These are phyloP conservation scores for Irpex sp. DNA, from an alignment of 1,284 basidiomycete species.

Conservation along the genomic window DNA sequence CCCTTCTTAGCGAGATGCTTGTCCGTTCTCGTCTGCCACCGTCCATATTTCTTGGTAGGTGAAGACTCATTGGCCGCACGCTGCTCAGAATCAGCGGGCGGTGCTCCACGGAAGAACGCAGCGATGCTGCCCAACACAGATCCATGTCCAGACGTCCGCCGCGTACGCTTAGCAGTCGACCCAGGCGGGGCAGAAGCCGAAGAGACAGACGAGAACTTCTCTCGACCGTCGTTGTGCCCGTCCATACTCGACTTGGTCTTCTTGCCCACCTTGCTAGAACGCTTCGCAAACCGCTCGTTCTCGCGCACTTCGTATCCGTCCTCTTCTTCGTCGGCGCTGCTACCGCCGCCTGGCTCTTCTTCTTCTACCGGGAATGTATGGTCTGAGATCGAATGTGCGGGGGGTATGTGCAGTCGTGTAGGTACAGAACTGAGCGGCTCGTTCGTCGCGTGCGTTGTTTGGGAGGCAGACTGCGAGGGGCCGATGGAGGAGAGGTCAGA, in stretches of 20 bases:
- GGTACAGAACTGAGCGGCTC: slow-evolving; percentile 7
- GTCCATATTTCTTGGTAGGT: slow-evolving; percentile 7
- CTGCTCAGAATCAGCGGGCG: slow-evolving; percentile 11
- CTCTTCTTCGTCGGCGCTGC: slow-evolving; percentile 34
- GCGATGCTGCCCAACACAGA: slow-evolving; percentile 25
- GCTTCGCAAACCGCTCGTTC: slow-evolving; percentile 47
- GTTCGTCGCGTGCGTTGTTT: slow-evolving; percentile 20
- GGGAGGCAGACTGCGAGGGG: slow-evolving; percentile 44
- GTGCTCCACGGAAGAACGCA: slow-evolving; percentile 23
- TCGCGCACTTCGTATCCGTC: slow-evolving; percentile 45
- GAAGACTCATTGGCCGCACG: slow-evolving; percentile 3
- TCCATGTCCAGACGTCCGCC: slow-evolving; percentile 11
- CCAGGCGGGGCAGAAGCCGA: background rate
- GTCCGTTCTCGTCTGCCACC: slow-evolving; percentile 48
- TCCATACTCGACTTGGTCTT: background rate
- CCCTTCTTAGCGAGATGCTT: slow-evolving; percentile 33
- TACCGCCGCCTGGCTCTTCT: slow-evolving; percentile 25
- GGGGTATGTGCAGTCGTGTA: slow-evolving; percentile 38
- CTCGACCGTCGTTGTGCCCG: background rate
- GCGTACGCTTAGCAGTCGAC: slow-evolving; percentile 18
- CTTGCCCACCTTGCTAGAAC: slow-evolving; percentile 2
- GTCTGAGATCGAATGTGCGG: slow-evolving; percentile 56
- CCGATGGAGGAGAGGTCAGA: slow-evolving; percentile 36
- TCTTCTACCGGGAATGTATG: slow-evolving; percentile 32
- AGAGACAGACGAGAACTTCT: background rate